Conservation (phyloP, 78 protist species). For the Isochrysis galbana region DNA sequence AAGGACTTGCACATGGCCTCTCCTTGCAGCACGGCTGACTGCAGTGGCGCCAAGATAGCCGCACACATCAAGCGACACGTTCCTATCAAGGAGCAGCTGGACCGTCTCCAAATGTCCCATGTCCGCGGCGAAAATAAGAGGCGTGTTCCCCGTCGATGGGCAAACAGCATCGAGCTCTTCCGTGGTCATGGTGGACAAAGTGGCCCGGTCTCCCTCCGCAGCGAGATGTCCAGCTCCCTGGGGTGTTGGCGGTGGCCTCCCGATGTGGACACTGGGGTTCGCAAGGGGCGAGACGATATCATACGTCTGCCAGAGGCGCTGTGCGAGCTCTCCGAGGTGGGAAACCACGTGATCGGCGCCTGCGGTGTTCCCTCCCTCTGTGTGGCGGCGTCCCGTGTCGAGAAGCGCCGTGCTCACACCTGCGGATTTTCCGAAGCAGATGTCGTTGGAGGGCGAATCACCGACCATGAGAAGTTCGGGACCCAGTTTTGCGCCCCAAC, state of each 20-base stretch:
- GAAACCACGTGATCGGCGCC: not conserved
- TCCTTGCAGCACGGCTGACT: not conserved
- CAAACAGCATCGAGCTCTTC: not conserved
- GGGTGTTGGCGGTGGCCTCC: not conserved
- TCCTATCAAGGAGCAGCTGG: not conserved
- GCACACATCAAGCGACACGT: not conserved
- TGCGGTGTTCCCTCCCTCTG: not conserved
- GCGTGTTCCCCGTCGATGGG: not conserved
- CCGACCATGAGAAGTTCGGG: not conserved
- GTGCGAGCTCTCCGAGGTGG: not conserved
- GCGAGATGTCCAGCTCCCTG: not conserved
- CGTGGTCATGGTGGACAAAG: not conserved
- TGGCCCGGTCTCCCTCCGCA: not conserved
- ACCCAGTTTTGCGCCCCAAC: not conserved
- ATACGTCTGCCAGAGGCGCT: not conserved
- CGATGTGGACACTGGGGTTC: not conserved
- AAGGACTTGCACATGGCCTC: not conserved
- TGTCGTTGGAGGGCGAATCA: not conserved
- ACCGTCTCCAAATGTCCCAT: not conserved
- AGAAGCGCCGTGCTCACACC: conserved; percentile 17
- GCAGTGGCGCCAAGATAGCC: conserved; percentile 24
- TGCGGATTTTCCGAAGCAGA: not conserved
- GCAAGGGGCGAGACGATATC: not conserved
- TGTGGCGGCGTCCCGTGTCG: not conserved
- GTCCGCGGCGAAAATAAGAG: conserved; percentile 41